phyloP scores from a whole-genome alignment of 352 stramenopile species.

The Thraustotheca clavata region DNA sequence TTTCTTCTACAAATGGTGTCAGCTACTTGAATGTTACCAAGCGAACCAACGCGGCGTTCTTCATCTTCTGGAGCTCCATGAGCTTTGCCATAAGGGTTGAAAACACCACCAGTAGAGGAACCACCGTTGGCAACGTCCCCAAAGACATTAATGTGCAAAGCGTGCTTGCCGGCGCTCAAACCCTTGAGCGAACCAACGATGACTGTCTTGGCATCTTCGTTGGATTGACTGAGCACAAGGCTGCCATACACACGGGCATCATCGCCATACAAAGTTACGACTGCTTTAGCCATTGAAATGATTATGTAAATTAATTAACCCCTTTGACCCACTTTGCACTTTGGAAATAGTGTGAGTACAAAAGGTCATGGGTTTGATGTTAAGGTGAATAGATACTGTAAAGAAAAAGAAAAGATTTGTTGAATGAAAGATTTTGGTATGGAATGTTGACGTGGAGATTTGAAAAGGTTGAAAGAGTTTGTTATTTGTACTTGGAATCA shows the following conservation, averaged over 20 bases:
- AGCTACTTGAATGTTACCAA: conserved; percentile 86
- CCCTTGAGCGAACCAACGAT: conserved; percentile 78
- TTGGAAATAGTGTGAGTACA: too few species aligned
- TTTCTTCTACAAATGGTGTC: neutral
- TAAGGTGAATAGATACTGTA: too few species aligned
- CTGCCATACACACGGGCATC: conserved; percentile 72
- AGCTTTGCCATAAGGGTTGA: conserved; percentile 98
- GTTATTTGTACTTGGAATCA: too few species aligned
- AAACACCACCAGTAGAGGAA: conserved; percentile 83
- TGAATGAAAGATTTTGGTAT: too few species aligned
- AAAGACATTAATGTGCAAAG: conserved; percentile 93
- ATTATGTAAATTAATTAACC: too few species aligned
- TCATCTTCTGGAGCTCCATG: conserved; percentile 94
- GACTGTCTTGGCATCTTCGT: conserved; percentile 82
- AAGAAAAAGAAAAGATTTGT: too few species aligned
- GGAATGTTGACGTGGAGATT: too few species aligned
- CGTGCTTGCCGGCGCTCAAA: conserved; percentile 87
- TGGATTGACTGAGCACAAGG: conserved; percentile 70
- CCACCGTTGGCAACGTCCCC: conserved; percentile 88
- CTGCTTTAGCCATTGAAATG: conserved; percentile 62
- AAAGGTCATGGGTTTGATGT: too few species aligned
- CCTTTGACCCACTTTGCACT: too few species aligned
- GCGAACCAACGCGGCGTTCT: conserved; percentile 91
- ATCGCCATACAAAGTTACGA: conserved; percentile 81
- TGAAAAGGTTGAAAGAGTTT: too few species aligned